phyloP scores from a whole-genome alignment of 2,329 filamentous ascomycete genomes.

The Colletotrichum abscissum region DNA sequence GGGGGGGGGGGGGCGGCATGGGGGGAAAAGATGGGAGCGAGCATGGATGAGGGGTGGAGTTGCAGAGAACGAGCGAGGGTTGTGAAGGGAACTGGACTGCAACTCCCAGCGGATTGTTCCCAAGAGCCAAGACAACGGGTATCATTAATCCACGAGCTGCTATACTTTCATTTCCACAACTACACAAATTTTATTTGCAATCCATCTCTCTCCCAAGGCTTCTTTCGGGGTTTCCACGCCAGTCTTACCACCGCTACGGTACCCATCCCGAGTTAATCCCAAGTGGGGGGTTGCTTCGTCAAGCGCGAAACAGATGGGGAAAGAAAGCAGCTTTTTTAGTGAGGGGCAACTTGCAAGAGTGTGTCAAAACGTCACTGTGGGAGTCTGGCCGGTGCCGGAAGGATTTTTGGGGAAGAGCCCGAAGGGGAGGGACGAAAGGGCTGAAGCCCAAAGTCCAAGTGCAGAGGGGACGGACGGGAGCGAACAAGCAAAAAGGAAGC shows the following conservation, averaged over 20 bases:
- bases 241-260: not conserved
- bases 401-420: conserved; percentile 1
- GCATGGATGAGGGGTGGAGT: conserved; percentile 10
- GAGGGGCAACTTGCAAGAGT: conserved; percentile 9
- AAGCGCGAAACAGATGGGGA: conserved; percentile 21
- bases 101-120: not conserved
- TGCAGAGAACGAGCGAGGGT: not conserved
- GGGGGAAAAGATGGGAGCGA: conserved; percentile 5
- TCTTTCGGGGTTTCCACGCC: not conserved
- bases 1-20: conserved; percentile 7
- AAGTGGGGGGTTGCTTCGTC: conserved; percentile 18
- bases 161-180: conserved; percentile 11
- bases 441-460: not conserved
- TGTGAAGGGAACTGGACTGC: not conserved
- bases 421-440: not conserved
- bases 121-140: conserved; percentile 3
- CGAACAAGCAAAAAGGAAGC: not conserved
- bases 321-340: not conserved
- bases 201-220: not conserved
- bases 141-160: not conserved
- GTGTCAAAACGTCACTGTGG: conserved; percentile 7
- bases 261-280: conserved; percentile 10
- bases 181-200: not conserved
- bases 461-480: not conserved
- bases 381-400: not conserved